Evolutionary conservation across 108 stramenopile genomes (phyloP).

Genomic region (Conticribra guillardii): DNA sequence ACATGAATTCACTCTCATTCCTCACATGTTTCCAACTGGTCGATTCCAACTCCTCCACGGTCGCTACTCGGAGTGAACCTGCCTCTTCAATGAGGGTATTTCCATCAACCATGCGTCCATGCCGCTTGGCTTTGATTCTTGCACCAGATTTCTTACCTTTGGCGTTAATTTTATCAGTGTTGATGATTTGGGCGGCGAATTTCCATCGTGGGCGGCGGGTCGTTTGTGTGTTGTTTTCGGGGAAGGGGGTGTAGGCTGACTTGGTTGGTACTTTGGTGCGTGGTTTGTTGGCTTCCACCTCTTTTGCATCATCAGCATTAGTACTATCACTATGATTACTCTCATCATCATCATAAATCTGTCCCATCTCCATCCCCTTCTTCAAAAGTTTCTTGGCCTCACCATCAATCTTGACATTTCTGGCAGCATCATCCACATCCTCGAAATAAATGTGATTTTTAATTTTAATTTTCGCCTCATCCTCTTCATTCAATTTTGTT

Average conservation of each 20-base stretch:
- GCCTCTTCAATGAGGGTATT: constrained; percentile 81
- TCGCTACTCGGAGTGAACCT: constrained; percentile 71
- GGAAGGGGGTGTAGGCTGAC: constrained; percentile 37
- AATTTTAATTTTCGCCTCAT: constrained; percentile 63
- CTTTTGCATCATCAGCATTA: neutral
- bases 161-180: constrained; percentile 62
- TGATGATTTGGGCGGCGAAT: constrained; percentile 81
- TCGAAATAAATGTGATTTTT: constrained; percentile 69
- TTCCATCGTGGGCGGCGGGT: constrained; percentile 71
- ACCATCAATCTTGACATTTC: constrained; percentile 56
- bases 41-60: constrained; percentile 69
- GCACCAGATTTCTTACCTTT: constrained; percentile 31
- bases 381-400: constrained; percentile 45
- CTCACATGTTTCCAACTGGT: constrained; percentile 79
- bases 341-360: neutral
- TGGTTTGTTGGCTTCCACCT: constrained; percentile 12
- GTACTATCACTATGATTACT: neutral
- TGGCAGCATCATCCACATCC: constrained; percentile 67
- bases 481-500: constrained; percentile 58
- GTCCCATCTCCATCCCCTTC: constrained; percentile 23
- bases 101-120: constrained; percentile 45
- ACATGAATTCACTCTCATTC: constrained; percentile 69
- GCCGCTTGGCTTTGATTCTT: constrained; percentile 40
- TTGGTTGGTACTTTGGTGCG: constrained; percentile 26
- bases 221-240: constrained; percentile 48